phyloP scores from a whole-genome alignment of 768 basidiomycete species.

The Nevesoporus exiguus region DNA sequence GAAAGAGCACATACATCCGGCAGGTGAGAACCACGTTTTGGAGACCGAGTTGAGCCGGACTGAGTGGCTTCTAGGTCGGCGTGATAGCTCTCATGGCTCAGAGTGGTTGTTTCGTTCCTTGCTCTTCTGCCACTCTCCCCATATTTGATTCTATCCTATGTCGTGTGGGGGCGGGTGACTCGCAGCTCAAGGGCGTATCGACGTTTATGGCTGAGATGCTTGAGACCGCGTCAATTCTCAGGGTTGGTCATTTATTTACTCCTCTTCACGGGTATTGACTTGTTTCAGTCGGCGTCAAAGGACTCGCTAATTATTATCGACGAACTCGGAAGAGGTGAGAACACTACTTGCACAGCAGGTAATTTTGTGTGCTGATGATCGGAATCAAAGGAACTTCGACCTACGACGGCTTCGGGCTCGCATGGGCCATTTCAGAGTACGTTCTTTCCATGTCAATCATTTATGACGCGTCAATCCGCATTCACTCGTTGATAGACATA shows the following conservation, averaged over 20 bases:
- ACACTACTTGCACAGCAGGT: neutral
- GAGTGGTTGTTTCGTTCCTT: slow-evolving; percentile 93
- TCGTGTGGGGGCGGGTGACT: slow-evolving; percentile 95
- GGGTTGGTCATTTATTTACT: slow-evolving; percentile 44
- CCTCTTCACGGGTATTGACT: neutral
- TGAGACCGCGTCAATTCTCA: slow-evolving; percentile 93
- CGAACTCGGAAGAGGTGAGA: slow-evolving; percentile 83
- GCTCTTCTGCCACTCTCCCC: slow-evolving; percentile 78
- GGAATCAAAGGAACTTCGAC: slow-evolving; percentile 76
- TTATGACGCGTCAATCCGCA: neutral
- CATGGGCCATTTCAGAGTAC: slow-evolving; percentile 98
- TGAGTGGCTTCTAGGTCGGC: slow-evolving; percentile 56
- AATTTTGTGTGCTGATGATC: slow-evolving; percentile 1
- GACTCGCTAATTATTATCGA: slow-evolving; percentile 97
- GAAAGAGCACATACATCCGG: slow-evolving; percentile 96
- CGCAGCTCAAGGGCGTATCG: slow-evolving; percentile 94
- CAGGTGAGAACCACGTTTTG: slow-evolving; percentile 46
- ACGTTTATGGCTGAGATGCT: slow-evolving; percentile 99
- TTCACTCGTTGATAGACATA: slow-evolving; percentile 54
- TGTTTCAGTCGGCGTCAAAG: slow-evolving; percentile 74
- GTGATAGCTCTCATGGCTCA: slow-evolving; percentile 98
- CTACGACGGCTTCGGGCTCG: slow-evolving; percentile 95
- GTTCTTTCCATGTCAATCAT: slow-evolving; percentile 15
- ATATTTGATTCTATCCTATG: slow-evolving; percentile 96
- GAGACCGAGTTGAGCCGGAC: neutral